A percentile compares a stretch with the other conserved stretches of the same genome.
phyloP scores from a whole-genome alignment of 257 asterid genomes.

The Capsicum chinense region DNA sequence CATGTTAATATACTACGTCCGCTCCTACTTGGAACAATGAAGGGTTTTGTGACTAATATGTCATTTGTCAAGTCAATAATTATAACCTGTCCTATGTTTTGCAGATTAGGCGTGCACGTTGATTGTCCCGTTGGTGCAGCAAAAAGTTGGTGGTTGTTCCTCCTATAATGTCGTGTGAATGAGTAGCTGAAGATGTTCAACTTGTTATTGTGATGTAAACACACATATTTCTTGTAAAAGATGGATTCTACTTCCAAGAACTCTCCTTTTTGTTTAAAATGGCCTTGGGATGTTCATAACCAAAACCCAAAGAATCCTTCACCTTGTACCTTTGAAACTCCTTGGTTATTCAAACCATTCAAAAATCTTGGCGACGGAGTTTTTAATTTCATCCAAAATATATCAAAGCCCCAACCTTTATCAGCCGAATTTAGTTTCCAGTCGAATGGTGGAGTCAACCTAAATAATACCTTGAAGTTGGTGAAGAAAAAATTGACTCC shows the following conservation, averaged over 20 bases:
- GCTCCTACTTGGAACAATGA: not conserved
- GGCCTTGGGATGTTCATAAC: conserved; percentile 67
- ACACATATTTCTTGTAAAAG: not conserved
- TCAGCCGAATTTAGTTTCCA: conserved; percentile 30
- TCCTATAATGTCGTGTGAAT: not conserved
- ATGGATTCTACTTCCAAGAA: conserved; percentile 53
- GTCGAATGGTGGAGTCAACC: conserved; percentile 19
- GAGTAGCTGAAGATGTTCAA: conserved; percentile 15
- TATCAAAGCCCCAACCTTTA: conserved; percentile 36
- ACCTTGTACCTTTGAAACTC: conserved; percentile 62
- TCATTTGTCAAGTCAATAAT: not conserved
- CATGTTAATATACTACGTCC: not conserved
- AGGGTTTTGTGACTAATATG: not conserved
- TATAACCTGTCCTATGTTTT: not conserved
- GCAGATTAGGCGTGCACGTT: not conserved
- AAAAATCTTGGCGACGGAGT: conserved; percentile 50
- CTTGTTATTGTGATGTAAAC: conserved; percentile 10
- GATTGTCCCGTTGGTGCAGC: not conserved
- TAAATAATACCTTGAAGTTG: conserved; percentile 23
- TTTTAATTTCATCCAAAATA: conserved; percentile 47
- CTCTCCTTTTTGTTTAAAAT: conserved; percentile 65
- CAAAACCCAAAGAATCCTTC: conserved; percentile 37
- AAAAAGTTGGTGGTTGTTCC: not conserved
- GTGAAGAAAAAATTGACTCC: conserved; percentile 40
- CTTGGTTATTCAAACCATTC: conserved; percentile 74